Evolutionary conservation across 805 yeast genomes (phyloP).

Genomic region (Sungouiella thailandica): DNA sequence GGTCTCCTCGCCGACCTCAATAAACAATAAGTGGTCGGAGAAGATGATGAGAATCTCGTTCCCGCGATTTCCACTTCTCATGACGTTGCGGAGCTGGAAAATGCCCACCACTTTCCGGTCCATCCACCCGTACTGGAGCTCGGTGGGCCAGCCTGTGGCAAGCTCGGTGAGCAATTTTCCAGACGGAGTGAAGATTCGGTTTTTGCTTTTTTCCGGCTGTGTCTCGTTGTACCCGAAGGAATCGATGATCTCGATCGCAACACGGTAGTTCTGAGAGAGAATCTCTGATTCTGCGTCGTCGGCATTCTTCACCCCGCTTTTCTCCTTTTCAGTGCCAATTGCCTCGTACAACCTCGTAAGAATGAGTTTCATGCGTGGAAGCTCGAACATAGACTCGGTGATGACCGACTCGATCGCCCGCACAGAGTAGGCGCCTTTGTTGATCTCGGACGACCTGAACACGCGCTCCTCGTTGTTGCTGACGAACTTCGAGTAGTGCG

Average conservation of each 20-base stretch:
- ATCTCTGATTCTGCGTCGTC: conserved; percentile 16
- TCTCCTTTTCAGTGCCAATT: conserved; percentile 38
- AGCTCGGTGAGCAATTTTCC: conserved; percentile 83
- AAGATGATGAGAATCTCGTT: conserved; percentile 66
- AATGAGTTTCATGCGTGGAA: conserved; percentile 66
- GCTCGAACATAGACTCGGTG: conserved; percentile 59
- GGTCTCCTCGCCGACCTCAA: conserved; percentile 46
- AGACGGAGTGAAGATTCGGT: conserved; percentile 78
- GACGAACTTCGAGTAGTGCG: conserved; percentile 42
- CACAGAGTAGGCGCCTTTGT: conserved; percentile 24
- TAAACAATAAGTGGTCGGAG: conserved; percentile 70
- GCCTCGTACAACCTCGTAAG: conserved; percentile 54
- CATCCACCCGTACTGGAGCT: conserved; percentile 84
- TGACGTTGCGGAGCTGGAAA: conserved; percentile 34
- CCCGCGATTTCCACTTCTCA: conserved; percentile 16
- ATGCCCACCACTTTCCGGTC: conserved; percentile 81
- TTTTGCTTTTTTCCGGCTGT: conserved; percentile 2
- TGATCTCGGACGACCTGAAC: conserved; percentile 25
- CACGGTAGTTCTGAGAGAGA: conserved; percentile 41
- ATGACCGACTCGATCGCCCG: conserved; percentile 43
- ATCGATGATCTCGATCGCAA: conserved; percentile 63
- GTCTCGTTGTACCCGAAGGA: conserved; percentile 68
- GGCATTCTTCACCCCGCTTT: background rate
- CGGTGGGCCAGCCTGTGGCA: conserved; percentile 84
- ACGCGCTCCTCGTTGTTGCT: conserved; percentile 24